phyloP scores from a whole-genome alignment of 495 filamentous ascomycete species.

The Coniosporium apollinis region DNA sequence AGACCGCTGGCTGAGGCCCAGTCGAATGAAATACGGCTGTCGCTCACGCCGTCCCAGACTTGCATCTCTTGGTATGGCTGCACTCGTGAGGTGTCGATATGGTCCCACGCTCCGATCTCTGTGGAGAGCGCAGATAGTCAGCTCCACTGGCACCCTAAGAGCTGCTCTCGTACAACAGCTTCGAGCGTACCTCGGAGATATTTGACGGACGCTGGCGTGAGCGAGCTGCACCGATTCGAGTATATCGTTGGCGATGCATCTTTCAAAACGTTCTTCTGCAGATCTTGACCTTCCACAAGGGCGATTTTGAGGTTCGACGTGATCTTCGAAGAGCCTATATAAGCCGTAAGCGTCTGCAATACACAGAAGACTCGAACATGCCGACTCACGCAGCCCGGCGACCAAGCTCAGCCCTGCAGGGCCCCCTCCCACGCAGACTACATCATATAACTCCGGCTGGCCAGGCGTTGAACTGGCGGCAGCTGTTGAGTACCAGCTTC shows the following conservation, averaged over 20 bases:
- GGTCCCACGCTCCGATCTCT: constrained; percentile 71
- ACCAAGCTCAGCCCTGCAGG: constrained; percentile 83
- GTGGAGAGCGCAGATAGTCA: constrained; percentile 23
- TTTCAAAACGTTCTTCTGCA: constrained; percentile 46
- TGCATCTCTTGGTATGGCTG: constrained; percentile 86
- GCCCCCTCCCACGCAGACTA: constrained; percentile 92
- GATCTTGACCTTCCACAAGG: constrained; percentile 77
- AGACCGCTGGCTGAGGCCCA: constrained; percentile 29
- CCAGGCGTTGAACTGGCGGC: too few relatives aligned
- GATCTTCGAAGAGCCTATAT: constrained; percentile 43
- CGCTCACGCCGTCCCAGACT: constrained; percentile 91
- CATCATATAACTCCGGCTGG: constrained; percentile 61
- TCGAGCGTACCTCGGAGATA: constrained; percentile 21
- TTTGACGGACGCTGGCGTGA: constrained; percentile 64
- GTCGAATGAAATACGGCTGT: constrained; percentile 76
- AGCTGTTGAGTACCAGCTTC: too few relatives aligned
- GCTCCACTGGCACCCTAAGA: constrained; percentile 5
- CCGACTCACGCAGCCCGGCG: constrained; percentile 59
- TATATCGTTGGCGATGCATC: constrained; percentile 48
- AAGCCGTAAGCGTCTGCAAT: background rate
- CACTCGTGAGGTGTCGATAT: constrained; percentile 49
- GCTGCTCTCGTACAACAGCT: too few relatives aligned
- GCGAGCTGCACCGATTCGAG: constrained; percentile 86
- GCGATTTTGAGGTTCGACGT: constrained; percentile 70
- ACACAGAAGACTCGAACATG: background rate